Evolutionary conservation across 2,329 filamentous ascomycete species (phyloP).

Genomic region (Penicillium nordicum): DNA sequence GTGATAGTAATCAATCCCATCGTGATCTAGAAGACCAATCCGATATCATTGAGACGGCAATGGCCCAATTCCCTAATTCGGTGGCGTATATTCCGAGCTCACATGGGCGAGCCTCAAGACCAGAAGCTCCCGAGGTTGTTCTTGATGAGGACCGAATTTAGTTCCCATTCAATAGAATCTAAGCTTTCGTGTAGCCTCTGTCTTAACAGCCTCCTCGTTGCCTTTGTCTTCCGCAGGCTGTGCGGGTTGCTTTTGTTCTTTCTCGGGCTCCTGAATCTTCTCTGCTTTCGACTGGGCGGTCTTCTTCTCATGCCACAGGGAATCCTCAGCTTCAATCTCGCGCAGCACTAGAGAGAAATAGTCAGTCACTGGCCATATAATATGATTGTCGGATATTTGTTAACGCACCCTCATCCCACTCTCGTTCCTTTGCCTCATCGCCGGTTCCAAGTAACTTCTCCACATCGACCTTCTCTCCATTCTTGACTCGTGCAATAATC

Average conservation of each 20-base stretch:
- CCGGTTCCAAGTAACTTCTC: slow-evolving; percentile 77
- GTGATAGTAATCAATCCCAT: not conserved
- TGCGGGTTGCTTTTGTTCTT: slow-evolving; percentile 9
- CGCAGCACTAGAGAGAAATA: slow-evolving; percentile 31
- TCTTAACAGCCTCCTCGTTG: slow-evolving; percentile 14
- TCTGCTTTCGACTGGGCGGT: slow-evolving; percentile 9
- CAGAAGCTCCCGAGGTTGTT: not conserved
- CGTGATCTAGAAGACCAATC: not conserved
- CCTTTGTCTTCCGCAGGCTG: slow-evolving; percentile 15
- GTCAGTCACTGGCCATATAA: not conserved
- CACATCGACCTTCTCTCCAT: slow-evolving; percentile 69
- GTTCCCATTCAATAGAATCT: slow-evolving; percentile 29
- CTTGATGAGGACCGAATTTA: not conserved
- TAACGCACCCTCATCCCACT: slow-evolving; percentile 78
- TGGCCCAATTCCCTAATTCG: not conserved
- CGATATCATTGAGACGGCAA: not conserved
- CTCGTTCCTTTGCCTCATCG: slow-evolving; percentile 67
- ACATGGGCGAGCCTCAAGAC: not conserved
- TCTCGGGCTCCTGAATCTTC: not conserved
- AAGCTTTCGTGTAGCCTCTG: slow-evolving; percentile 22
- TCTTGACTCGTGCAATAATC: slow-evolving; percentile 47
- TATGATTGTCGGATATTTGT: not conserved
- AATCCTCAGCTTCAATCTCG: slow-evolving; percentile 42
- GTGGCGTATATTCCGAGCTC: not conserved
- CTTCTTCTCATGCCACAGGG: slow-evolving; percentile 34